phyloP scores from a whole-genome alignment of 1,139 yeast genomes.

The Sugiyamaella paludigena region DNA sequence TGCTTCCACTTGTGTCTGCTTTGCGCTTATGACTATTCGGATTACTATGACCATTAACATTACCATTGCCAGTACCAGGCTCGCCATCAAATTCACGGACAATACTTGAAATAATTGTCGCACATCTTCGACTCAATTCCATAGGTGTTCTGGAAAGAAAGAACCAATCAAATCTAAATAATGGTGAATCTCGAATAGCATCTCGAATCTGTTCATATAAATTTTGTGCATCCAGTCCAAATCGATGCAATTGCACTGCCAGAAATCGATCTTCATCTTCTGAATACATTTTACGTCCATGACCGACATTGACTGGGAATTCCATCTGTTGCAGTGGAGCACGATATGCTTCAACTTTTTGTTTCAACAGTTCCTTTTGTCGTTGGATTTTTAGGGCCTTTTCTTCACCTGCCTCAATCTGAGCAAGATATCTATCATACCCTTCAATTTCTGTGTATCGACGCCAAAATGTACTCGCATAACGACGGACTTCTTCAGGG shows the following conservation, averaged over 20 bases:
- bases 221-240: constrained; percentile 70
- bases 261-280: constrained; percentile 85
- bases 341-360: constrained; percentile 59
- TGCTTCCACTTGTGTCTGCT: constrained; percentile 4
- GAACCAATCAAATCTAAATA: constrained; percentile 89
- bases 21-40: constrained; percentile 16
- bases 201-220: constrained; percentile 74
- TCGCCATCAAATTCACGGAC: constrained; percentile 66
- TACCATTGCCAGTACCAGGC: constrained; percentile 11
- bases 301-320: constrained; percentile 83
- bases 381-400: constrained; percentile 59
- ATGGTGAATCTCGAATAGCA: constrained; percentile 67
- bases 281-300: constrained; percentile 80
- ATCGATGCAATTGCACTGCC: constrained; percentile 65
- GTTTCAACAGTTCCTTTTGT: constrained; percentile 64
- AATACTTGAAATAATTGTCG: constrained; percentile 72
- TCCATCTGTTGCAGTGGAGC: constrained; percentile 75
- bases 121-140: constrained; percentile 79
- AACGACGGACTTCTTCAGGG: constrained; percentile 63
- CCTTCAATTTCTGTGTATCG: constrained; percentile 75
- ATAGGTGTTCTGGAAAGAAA: constrained; percentile 79
- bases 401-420: constrained; percentile 86
- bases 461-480: constrained; percentile 72
- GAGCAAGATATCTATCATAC: constrained; percentile 77
- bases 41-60: constrained; percentile 13